Percentiles rank a stretch among this genome's conserved stretches.
These are phyloP conservation scores for Candida manassasensis DNA, from an alignment of 805 yeast species.

Conservation along the genomic window DNA sequence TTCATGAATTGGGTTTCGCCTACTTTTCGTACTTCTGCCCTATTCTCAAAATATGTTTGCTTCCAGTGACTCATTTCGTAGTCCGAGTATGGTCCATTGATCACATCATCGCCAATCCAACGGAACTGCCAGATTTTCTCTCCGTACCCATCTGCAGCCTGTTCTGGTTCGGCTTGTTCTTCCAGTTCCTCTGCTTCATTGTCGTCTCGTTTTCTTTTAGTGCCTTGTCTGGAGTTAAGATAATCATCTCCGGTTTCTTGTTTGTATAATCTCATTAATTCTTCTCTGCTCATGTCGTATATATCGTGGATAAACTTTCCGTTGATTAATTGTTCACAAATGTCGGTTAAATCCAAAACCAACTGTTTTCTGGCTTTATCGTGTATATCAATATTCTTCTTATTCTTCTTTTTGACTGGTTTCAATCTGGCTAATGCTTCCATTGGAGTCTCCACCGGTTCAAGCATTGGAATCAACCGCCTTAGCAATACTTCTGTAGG, in stretches of 20 bases:
- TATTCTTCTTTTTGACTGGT: conserved; percentile 18
- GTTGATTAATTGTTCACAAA: conserved; percentile 41
- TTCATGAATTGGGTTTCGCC: conserved; percentile 21
- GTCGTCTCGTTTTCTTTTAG: conserved; percentile 14
- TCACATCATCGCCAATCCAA: conserved; percentile 34
- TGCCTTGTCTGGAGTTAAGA: conserved; percentile 13
- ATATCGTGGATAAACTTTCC: conserved; percentile 37
- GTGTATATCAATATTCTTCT: conserved; percentile 8
- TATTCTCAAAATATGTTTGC: conserved; percentile 42
- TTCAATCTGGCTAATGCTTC: conserved; percentile 48
- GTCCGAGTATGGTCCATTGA: conserved; percentile 47
- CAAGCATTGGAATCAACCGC: conserved; percentile 38
- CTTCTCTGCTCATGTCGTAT: conserved; percentile 56
- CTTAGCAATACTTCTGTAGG: conserved; percentile 13
- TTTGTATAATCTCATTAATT: conserved; percentile 36
- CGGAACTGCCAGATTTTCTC: conserved; percentile 35
- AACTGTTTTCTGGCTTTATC: conserved; percentile 18
- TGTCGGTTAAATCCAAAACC: conserved; percentile 42
- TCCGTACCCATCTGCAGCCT: conserved; percentile 19
- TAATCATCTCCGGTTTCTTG: conserved; percentile 21
- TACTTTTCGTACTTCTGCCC: conserved; percentile 37
- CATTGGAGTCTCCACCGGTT: conserved; percentile 57
- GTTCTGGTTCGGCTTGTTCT: conserved; percentile 4
- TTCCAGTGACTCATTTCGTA: conserved; percentile 58
- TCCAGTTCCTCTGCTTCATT: conserved; percentile 14